Evolutionary conservation across 768 basidiomycete genomes (phyloP), one percentile per base, ranked within the genome.

Genomic region (Chalciporus piperatus): DNA sequence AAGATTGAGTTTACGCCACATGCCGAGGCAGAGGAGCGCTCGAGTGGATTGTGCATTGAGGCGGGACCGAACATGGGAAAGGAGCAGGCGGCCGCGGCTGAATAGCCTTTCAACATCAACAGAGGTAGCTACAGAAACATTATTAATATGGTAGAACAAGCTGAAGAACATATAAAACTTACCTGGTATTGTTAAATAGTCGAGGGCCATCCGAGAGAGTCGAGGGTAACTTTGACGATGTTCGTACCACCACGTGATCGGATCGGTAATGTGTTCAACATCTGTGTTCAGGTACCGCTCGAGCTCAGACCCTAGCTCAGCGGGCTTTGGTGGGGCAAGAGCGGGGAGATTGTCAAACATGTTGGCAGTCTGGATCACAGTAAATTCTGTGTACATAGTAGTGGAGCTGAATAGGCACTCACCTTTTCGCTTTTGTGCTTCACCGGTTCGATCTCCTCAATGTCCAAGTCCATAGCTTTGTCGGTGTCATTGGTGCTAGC

Each of bases 1-100:
- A 1, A 64, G 48, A 14, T 56, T 61, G 8, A 59, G 20, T 8
- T 20, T 14, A 47, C 63, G 66, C 72, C 72, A 74, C 0, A 25
- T 32, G 11, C 68, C 65, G 1, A 73, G 60, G 52, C 71, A 74
- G 16, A 73, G 40, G 3, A 68, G 56, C 0, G 67, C 63, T 1
- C 64, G 59, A 2, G 65, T 70, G 0, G 67, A 62, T 47, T 62
- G 47, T 4, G 44, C 57, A 2, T 59, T 63, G 2, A 70, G 57
- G 2, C 60, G 59, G 43, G 57, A 68, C 1, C 55, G 59, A 17
- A 64, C 56, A 44, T 67, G 66, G 3, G 58, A 64, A 3, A 70
- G 52, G 16, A 70, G 42, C 3, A 68, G 52, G 3, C 59, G 51
- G 19, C 69, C 67, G 19, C 53, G 54, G 28, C 63, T 65, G 47